Evolutionary conservation across 441 rosid genomes (phyloP), one percentile per base, ranked within the genome.

Genomic region (Francoa sonchifolia): DNA sequence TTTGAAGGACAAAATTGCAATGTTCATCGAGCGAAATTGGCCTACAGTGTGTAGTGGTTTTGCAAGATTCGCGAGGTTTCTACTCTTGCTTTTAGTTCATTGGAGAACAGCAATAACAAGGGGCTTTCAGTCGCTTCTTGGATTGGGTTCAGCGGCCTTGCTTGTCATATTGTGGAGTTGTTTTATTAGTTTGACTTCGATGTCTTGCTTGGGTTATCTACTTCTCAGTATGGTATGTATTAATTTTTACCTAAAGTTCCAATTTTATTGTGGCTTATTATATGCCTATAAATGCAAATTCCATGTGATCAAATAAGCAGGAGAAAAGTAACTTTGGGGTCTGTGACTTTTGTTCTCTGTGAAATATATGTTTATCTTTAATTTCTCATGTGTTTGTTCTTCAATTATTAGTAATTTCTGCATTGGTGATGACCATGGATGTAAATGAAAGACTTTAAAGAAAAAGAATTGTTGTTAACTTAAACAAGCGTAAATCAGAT

Each of bases 81-180:
- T 76, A 48, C 54, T 55, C 27, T 65, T 72, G 33, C 43, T 73
- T n/a, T 36, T 81, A 61, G 49, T 77, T 52, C 74, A 67, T 46
- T 92, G 99, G 99, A 83, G 74, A 66, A 74, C 77, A 43, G 68
- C 84, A 22, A 25, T 62, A 12, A 19, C 68, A 27, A 79, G 87
- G 74, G 99, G 99, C 19, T 74, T 63, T 27, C 72, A 52, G 10
- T 87, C 94, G 11, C 41, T 82, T 16, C 12, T 79, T 47, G 77
- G 66, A 55, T 52, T 92, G 54, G 94, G 97, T 31, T 82, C 95
- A 2, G 82, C 99, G 45, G 74, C 95, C 7, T 61, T 83, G 76
- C 82, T 92, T 34, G 54, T 87, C 47, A 92, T 92, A 33, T 81
- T 92, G 84, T 92, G 99, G 99, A 83, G 94, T 58, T 83, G 80